Conservation (phyloP, 306 rosid species). For the Castanospermum australe region DNA sequence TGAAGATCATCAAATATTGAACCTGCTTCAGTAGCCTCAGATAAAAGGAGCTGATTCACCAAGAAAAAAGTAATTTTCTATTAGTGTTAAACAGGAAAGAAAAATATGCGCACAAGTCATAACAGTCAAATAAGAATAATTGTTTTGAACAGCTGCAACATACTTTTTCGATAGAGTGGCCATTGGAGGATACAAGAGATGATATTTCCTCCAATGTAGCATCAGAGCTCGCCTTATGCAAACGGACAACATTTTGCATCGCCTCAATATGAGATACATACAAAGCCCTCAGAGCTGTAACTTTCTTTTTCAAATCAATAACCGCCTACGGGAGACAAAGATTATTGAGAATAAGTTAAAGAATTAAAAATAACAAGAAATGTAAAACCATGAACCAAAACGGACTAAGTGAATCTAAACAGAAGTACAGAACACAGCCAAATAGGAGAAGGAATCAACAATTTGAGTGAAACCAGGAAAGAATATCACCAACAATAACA, state of each 20-base stretch:
- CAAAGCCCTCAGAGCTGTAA: constrained; percentile 56
- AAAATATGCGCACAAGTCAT: background rate
- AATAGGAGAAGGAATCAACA: background rate
- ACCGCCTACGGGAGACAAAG: constrained; percentile 47
- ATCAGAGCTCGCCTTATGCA: constrained; percentile 78
- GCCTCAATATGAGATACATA: constrained; percentile 76
- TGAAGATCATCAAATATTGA: constrained; percentile 71
- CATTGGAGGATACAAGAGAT: constrained; percentile 60
- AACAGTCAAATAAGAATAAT: background rate
- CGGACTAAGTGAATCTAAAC: background rate
- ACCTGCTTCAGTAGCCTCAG: constrained; percentile 54
- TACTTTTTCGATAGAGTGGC: constrained; percentile 76
- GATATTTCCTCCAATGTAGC: constrained; percentile 73
- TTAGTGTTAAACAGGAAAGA: background rate
- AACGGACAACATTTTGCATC: constrained; percentile 85
- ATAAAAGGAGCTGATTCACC: constrained; percentile 65
- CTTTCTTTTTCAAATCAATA: constrained; percentile 61
- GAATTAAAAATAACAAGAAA: background rate
- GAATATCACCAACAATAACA: background rate
- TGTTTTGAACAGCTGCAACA: constrained; percentile 9
- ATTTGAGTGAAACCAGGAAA: background rate
- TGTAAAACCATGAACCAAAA: background rate
- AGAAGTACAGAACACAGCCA: background rate
- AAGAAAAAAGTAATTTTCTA: background rate
- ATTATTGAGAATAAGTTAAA: background rate